These are phyloP conservation scores for Cyathus olla DNA, from an alignment of 1,284 basidiomycete species.

Conservation along the genomic window DNA sequence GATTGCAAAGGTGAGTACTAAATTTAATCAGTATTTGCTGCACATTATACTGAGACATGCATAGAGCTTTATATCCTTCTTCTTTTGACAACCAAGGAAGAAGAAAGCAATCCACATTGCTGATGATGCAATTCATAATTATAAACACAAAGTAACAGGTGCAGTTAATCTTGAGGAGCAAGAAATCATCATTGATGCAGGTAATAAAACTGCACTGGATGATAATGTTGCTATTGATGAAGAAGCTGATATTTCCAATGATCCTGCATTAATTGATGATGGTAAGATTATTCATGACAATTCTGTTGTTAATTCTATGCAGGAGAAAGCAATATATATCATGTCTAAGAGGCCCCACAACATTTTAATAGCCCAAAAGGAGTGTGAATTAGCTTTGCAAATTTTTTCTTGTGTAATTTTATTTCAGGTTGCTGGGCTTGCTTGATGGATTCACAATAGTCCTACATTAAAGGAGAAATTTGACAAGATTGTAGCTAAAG, in stretches of 20 bases:
- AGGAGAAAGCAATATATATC: slow-evolving; percentile 1
- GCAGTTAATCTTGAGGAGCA: background rate
- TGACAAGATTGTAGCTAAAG: slow-evolving; percentile 13
- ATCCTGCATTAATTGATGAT: slow-evolving; percentile 1
- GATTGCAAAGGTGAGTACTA: slow-evolving; percentile 8
- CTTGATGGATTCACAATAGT: slow-evolving; percentile 19
- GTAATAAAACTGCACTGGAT: background rate
- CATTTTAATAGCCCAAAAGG: background rate
- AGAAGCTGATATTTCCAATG: slow-evolving; percentile 1
- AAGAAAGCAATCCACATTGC: slow-evolving; percentile 3
- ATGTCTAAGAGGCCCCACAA: background rate
- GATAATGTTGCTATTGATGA: background rate
- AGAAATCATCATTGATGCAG: slow-evolving; percentile 5
- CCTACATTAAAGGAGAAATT: slow-evolving; percentile 19
- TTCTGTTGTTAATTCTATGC: background rate
- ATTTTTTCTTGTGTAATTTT: slow-evolving; percentile 1
- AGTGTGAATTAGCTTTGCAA: background rate
- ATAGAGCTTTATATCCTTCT: slow-evolving; percentile 12
- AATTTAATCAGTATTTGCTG: background rate
- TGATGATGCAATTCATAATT: background rate
- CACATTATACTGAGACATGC: background rate
- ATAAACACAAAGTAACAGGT: background rate
- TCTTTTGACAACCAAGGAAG: slow-evolving; percentile 7
- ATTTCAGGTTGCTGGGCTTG: slow-evolving; percentile 18
- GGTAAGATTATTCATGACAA: slow-evolving; percentile 6